Percentiles rank a stretch among this genome's conserved stretches.
Evolutionary conservation across 2,329 filamentous ascomycete species (phyloP).

Genomic region (Exserohilum turcica): DNA sequence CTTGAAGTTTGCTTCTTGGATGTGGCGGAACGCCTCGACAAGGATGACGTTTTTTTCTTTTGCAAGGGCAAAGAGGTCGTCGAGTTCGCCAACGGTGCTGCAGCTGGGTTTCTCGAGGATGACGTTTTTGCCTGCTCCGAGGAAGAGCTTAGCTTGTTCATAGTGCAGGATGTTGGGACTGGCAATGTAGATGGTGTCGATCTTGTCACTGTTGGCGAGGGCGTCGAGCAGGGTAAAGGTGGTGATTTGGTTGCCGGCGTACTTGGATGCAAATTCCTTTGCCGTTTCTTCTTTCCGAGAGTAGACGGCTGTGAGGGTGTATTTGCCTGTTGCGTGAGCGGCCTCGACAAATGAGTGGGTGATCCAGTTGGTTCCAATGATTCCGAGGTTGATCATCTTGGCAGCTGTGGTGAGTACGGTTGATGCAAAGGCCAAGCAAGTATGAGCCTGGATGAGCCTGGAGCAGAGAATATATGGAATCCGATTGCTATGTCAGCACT

Average conservation of each 20-base stretch:
- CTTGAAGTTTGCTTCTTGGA: conserved; percentile 58
- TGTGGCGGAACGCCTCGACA: conserved; percentile 57
- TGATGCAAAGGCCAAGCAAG: background rate
- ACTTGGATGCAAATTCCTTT: conserved; percentile 51
- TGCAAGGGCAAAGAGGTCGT: conserved; percentile 51
- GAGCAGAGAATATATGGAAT: background rate
- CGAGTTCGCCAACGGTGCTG: conserved; percentile 50
- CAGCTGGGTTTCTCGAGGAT: conserved; percentile 58
- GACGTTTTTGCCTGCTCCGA: conserved; percentile 54
- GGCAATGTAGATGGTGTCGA: conserved; percentile 56
- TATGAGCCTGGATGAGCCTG: background rate
- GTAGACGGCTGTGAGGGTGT: conserved; percentile 54
- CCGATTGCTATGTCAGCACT: conserved; percentile 3
- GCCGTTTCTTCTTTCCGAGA: conserved; percentile 53
- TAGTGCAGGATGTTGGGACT: conserved; percentile 57
- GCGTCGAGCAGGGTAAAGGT: conserved; percentile 49
- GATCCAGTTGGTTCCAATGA: conserved; percentile 58
- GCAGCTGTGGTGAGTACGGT: background rate
- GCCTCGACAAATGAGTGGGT: conserved; percentile 54
- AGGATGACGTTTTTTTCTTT: conserved; percentile 50
- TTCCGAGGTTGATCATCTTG: conserved; percentile 51
- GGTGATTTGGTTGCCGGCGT: conserved; percentile 36
- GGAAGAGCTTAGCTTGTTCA: conserved; percentile 51
- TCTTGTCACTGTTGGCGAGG: conserved; percentile 45
- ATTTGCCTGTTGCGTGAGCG: conserved; percentile 51